Percentiles rank a stretch among this genome's conserved stretches.
Conservation (phyloP, 2,329 filamentous ascomycete genomes). For the Hortaea werneckii region DNA sequence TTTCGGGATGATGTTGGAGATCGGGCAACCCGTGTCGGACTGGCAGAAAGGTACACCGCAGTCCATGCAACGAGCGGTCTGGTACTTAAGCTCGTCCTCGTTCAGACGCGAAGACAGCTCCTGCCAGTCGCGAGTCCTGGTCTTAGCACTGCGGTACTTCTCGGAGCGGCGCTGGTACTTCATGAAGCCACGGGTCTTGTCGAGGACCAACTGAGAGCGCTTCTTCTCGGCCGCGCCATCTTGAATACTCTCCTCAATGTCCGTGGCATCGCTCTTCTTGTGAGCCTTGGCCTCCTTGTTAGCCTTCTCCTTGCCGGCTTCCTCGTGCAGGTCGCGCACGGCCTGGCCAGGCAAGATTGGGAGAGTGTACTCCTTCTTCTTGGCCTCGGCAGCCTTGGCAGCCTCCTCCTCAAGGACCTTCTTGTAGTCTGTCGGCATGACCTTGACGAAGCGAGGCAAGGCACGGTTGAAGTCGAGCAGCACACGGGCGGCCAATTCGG, state of each 20-base stretch:
- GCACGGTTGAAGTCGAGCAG: constrained; percentile 92
- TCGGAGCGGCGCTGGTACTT: constrained; percentile 87
- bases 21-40: constrained; percentile 89
- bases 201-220: constrained; percentile 81
- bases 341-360: constrained; percentile 62
- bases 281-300: constrained; percentile 53
- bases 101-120: constrained; percentile 80
- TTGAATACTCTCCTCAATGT: constrained; percentile 85
- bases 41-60: constrained; percentile 98
- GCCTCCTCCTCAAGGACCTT: constrained; percentile 79
- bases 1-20: constrained; percentile 95
- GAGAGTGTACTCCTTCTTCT: constrained; percentile 72
- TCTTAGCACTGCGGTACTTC: constrained; percentile 80
- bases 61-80: constrained; percentile 96
- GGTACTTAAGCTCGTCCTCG: constrained; percentile 93
- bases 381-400: constrained; percentile 72
- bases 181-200: constrained; percentile 97
- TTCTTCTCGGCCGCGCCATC: constrained; percentile 81
- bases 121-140: constrained; percentile 83
- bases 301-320: constrained; percentile 44
- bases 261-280: constrained; percentile 58
- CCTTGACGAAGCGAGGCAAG: constrained; percentile 82
- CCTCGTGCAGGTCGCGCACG: constrained; percentile 43
- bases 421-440: constrained; percentile 93
- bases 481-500: constrained; percentile 84